Conservation (phyloP, 2,329 filamentous ascomycete genomes). For the Verticillium longisporum region DNA sequence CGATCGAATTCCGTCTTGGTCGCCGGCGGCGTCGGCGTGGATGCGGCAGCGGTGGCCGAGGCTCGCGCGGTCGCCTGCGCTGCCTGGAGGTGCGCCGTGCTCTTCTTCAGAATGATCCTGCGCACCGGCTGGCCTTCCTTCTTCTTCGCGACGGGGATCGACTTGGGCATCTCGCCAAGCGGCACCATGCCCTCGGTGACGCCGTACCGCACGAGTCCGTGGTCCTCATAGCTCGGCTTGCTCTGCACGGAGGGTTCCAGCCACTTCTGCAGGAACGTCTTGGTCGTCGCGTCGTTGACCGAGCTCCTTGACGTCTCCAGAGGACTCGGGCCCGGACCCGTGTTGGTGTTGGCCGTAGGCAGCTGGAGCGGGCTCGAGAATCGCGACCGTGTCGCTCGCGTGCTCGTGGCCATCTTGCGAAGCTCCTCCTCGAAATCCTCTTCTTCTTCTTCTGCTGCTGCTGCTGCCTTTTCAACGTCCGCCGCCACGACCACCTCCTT, state of each 20-base stretch:
- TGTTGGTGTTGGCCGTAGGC: slow-evolving; percentile 18
- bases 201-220: slow-evolving; percentile 64
- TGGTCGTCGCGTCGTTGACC: slow-evolving; percentile 28
- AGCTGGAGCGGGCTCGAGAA: slow-evolving; percentile 46
- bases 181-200: slow-evolving; percentile 81
- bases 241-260: slow-evolving; percentile 51
- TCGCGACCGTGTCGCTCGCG: slow-evolving; percentile 47
- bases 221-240: slow-evolving; percentile 71
- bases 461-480: slow-evolving; percentile 77
- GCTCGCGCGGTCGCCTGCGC: slow-evolving; percentile 14
- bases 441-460: slow-evolving; percentile 68
- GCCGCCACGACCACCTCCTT: not conserved
- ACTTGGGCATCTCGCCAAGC: slow-evolving; percentile 65
- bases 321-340: slow-evolving; percentile 5
- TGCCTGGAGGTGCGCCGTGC: slow-evolving; percentile 14
- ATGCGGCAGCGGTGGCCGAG: slow-evolving; percentile 8
- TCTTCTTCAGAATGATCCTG: slow-evolving; percentile 39
- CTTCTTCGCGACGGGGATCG: slow-evolving; percentile 31
- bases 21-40: not conserved
- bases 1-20: not conserved
- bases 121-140: slow-evolving; percentile 24
- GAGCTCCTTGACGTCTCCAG: slow-evolving; percentile 29
- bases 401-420: slow-evolving; percentile 35
- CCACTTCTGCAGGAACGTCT: slow-evolving; percentile 49
- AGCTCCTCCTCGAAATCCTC: slow-evolving; percentile 21